phyloP scores from a whole-genome alignment of 805 yeast species.

The Komagataella pseudopastoris region DNA sequence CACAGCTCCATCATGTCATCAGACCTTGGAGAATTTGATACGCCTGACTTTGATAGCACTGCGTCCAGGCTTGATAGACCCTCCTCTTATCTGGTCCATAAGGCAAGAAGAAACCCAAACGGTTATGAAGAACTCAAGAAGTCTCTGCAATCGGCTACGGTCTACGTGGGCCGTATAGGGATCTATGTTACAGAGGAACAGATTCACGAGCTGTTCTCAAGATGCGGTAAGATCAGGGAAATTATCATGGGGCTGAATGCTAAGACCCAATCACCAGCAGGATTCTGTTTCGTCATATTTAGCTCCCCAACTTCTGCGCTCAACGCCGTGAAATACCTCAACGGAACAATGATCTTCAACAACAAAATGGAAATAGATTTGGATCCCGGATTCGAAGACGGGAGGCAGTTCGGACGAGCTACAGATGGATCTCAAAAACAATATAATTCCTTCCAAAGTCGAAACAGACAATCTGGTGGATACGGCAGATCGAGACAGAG shows the following conservation, averaged over 20 bases:
- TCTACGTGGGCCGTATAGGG: constrained; percentile 85
- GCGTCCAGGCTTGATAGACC: constrained; percentile 61
- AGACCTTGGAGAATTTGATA: constrained; percentile 30
- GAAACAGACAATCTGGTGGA: constrained; percentile 9
- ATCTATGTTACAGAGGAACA: constrained; percentile 94
- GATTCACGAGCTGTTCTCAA: constrained; percentile 72
- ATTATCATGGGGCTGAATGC: constrained; percentile 94
- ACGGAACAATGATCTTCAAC: constrained; percentile 76
- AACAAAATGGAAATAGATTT: constrained; percentile 73
- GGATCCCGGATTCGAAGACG: constrained; percentile 93
- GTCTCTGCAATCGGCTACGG: constrained; percentile 56
- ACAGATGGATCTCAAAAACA: constrained; percentile 76
- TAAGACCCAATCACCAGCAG: constrained; percentile 86
- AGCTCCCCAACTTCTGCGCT: constrained; percentile 56
- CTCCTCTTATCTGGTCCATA: constrained; percentile 50
- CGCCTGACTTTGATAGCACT: constrained; percentile 44
- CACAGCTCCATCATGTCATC: constrained; percentile 4
- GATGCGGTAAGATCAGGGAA: constrained; percentile 65
- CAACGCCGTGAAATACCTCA: constrained; percentile 70
- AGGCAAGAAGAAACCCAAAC: constrained; percentile 39
- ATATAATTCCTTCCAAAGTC: constrained; percentile 6
- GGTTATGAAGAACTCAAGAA: constrained; percentile 53
- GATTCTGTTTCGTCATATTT: constrained; percentile 87
- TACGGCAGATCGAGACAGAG: constrained; percentile 5
- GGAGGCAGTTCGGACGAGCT: constrained; percentile 94